These are phyloP conservation scores for Phytomonas sp. DNA, from an alignment of 208 protist species.

Conservation along the genomic window DNA sequence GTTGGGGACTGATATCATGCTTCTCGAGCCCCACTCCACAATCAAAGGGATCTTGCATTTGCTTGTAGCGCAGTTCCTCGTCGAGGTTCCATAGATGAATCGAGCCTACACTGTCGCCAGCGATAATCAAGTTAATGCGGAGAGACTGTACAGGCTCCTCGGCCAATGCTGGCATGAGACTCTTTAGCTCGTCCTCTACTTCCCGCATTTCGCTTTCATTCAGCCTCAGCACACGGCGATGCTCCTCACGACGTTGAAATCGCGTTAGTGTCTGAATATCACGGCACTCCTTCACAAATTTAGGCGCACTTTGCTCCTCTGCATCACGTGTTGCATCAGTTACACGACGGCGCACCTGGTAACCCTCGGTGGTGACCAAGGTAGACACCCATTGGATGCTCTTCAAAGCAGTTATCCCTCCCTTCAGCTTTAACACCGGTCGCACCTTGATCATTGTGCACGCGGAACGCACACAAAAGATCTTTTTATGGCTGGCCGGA, in stretches of 20 bases:
- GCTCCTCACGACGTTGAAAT: slow-evolving; percentile 66
- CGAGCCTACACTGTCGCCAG: slow-evolving; percentile 61
- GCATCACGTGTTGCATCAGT: slow-evolving; percentile 6
- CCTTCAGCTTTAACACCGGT: slow-evolving; percentile 75
- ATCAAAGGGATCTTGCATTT: neutral
- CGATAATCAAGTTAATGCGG: slow-evolving; percentile 73
- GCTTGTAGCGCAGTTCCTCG: slow-evolving; percentile 48
- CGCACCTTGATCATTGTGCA: slow-evolving; percentile 70
- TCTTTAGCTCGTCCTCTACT: slow-evolving; percentile 55
- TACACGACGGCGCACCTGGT: slow-evolving; percentile 10
- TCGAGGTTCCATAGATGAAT: slow-evolving; percentile 86
- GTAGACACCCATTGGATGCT: slow-evolving; percentile 72
- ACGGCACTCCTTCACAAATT: neutral
- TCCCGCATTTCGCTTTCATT: slow-evolving; percentile 70
- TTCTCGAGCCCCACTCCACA: neutral
- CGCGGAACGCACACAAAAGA: slow-evolving; percentile 34
- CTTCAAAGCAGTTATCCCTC: slow-evolving; percentile 60
- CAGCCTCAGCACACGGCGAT: slow-evolving; percentile 47
- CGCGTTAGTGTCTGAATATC: slow-evolving; percentile 52
- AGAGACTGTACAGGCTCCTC: slow-evolving; percentile 49
- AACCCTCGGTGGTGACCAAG: slow-evolving; percentile 47
- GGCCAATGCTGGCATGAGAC: slow-evolving; percentile 59
- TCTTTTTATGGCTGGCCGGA: slow-evolving; percentile 18
- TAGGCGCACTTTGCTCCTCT: slow-evolving; percentile 11
- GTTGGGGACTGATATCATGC: neutral